phyloP scores from a whole-genome alignment of 2,329 filamentous ascomycete genomes.

The Elsinoe arachidis region DNA sequence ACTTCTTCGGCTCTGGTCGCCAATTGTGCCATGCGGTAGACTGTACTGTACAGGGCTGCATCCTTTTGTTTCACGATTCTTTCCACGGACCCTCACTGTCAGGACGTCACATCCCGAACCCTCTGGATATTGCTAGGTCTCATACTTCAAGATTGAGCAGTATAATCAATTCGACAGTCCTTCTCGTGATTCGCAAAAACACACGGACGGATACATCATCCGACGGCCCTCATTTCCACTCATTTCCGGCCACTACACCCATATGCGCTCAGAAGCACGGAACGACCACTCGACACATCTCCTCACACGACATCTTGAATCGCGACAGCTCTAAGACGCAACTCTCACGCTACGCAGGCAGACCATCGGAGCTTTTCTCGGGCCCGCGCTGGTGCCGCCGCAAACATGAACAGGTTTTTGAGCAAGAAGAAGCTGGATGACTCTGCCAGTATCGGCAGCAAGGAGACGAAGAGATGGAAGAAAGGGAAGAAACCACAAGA shows the following conservation, averaged over 20 bases:
- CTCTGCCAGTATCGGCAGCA: conserved; percentile 26
- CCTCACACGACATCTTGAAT: not conserved
- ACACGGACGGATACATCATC: not conserved
- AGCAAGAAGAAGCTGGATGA: conserved; percentile 63
- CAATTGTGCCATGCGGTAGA: conserved; percentile 3
- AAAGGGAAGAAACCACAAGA: conserved; percentile 41
- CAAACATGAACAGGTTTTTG: conserved; percentile 67
- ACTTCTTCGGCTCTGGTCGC: not conserved
- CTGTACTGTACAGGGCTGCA: not conserved
- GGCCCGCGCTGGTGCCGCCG: not conserved
- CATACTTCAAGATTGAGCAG: not conserved
- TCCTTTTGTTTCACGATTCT: not conserved
- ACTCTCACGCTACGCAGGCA: not conserved
- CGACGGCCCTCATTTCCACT: conserved; percentile 8
- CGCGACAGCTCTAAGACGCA: not conserved
- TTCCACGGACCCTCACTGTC: not conserved
- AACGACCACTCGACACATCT: not conserved
- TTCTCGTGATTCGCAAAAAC: not conserved
- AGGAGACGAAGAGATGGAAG: conserved; percentile 30
- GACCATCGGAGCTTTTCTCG: too few species aligned
- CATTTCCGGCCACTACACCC: not conserved
- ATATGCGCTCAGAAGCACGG: not conserved
- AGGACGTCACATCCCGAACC: conserved; percentile 1
- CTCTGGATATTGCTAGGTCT: not conserved
- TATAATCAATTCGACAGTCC: not conserved